Conservation (phyloP, 2,329 filamentous ascomycete genomes). For the Dothistroma septosporum region DNA sequence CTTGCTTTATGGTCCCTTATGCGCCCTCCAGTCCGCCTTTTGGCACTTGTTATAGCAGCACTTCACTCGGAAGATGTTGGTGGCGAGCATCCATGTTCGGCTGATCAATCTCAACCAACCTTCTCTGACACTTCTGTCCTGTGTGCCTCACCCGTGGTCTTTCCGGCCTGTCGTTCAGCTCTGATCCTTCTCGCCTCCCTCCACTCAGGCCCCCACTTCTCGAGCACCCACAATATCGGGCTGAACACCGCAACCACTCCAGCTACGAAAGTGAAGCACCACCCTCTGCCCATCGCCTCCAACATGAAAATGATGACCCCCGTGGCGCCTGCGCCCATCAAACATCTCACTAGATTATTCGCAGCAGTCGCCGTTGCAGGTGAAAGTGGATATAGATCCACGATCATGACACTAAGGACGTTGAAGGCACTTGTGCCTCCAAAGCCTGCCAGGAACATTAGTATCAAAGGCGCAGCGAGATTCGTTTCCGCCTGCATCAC, state of each 20-base stretch:
- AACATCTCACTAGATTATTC: conserved; percentile 35
- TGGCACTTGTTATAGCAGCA: too few species aligned
- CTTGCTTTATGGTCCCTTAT: too few species aligned
- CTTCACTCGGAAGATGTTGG: too few species aligned
- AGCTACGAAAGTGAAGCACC: conserved; percentile 47
- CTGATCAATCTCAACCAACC: not conserved
- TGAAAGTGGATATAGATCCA: conserved; percentile 40
- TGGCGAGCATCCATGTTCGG: too few species aligned
- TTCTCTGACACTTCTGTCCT: not conserved
- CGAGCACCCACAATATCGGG: conserved; percentile 41
- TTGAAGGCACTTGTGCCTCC: conserved; percentile 58
- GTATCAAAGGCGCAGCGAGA: conserved; percentile 41
- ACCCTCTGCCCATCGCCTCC: conserved; percentile 41
- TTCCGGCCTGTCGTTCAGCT: conserved; percentile 5
- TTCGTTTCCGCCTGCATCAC: conserved; percentile 34
- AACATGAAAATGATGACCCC: conserved; percentile 42
- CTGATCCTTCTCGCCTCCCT: conserved; percentile 31
- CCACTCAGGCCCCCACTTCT: conserved; percentile 42
- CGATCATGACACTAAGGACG: conserved; percentile 40
- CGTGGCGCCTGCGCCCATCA: conserved; percentile 36
- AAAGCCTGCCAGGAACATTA: conserved; percentile 52
- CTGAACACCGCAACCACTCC: conserved; percentile 37
- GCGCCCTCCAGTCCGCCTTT: too few species aligned
- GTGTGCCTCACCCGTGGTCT: not conserved
- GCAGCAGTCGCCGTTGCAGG: conserved; percentile 42